Evolutionary conservation across 176 grass and related monocot genomes (phyloP).

Genomic region (Lolium rigidum): DNA sequence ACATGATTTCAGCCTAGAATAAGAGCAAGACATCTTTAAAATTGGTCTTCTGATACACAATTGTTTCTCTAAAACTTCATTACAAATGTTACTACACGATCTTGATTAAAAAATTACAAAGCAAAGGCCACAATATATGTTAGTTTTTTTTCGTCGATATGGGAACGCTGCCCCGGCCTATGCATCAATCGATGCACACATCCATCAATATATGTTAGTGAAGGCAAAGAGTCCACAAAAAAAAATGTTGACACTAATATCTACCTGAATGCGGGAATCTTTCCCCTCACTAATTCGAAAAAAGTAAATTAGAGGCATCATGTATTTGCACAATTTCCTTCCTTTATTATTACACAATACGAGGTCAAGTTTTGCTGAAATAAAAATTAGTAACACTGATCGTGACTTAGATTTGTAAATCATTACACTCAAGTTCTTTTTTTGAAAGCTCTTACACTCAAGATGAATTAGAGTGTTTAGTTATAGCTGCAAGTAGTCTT

Average conservation of each 20-base stretch:
- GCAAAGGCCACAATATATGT: background rate
- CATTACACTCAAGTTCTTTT: background rate
- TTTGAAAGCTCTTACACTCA: background rate
- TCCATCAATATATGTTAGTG: background rate
- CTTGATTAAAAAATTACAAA: too few species aligned
- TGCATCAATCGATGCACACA: background rate
- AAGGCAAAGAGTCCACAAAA: background rate
- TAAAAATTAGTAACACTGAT: background rate
- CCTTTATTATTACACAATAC: background rate
- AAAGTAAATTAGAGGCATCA: background rate
- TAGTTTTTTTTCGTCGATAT: background rate
- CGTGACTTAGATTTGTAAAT: background rate
- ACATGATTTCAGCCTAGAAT: too few species aligned
- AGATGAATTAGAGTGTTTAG: background rate
- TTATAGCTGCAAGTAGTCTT: conserved; percentile 27
- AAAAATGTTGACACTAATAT: background rate
- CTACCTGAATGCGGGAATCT: background rate
- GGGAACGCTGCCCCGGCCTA: too few species aligned
- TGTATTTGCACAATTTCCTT: background rate
- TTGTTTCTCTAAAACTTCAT: too few species aligned
- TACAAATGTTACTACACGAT: too few species aligned
- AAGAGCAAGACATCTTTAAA: too few species aligned
- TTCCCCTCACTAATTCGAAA: background rate
- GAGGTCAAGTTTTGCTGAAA: background rate
- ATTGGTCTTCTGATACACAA: too few species aligned